These are phyloP conservation scores for Ceratopteris richardii DNA, from an alignment of 75 land plant genomes.

Conservation along the genomic window DNA sequence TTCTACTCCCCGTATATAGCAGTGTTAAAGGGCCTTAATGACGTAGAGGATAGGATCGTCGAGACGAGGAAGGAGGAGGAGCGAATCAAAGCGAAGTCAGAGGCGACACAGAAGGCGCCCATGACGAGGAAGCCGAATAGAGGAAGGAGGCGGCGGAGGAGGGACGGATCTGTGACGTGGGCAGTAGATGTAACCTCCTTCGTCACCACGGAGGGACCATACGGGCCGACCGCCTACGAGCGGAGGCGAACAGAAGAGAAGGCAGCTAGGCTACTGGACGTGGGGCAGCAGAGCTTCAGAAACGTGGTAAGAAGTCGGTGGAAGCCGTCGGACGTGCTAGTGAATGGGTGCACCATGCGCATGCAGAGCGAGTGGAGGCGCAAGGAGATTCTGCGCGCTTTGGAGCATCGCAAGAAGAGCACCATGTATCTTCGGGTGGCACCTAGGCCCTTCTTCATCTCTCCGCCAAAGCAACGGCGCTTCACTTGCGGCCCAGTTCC, in stretches of 20 bases:
- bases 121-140: neutral
- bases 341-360: neutral
- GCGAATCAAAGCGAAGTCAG: neutral
- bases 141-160: neutral
- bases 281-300: neutral
- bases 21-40: slow-evolving; percentile 5
- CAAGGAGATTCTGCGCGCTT: neutral
- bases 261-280: neutral
- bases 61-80: slow-evolving; percentile 4
- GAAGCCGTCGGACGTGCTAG: neutral
- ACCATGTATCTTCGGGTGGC: neutral
- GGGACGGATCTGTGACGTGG: neutral
- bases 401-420: neutral
- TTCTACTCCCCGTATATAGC: slow-evolving; percentile 10
- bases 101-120: slow-evolving; percentile 5
- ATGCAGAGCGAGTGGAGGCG: slow-evolving; percentile 1
- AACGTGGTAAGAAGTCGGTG: neutral
- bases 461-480: neutral
- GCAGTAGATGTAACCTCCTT: neutral
- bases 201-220: neutral
- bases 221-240: slow-evolving; percentile 1
- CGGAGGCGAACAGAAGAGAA: slow-evolving; percentile 2
- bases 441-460: slow-evolving; percentile 8
- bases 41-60: slow-evolving; percentile 7
- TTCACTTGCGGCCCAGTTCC: slow-evolving; percentile 5